Evolutionary conservation across 1,284 basidiomycete genomes (phyloP).

Genomic region (Athelia psychrophila): DNA sequence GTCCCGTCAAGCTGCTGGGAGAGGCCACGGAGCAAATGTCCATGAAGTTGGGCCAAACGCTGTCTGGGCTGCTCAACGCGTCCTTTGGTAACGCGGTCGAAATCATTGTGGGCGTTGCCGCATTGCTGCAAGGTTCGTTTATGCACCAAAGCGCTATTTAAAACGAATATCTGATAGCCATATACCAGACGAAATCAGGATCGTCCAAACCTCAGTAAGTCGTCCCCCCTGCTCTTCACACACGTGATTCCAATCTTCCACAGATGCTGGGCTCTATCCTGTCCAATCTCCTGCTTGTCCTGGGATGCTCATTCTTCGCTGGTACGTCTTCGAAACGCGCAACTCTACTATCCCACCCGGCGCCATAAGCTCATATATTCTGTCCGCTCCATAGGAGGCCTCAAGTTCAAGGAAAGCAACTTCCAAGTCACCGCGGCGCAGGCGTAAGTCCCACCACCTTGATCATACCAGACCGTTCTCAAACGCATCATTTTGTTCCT

Average conservation of each 20-base stretch:
- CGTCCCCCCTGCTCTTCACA: not conserved
- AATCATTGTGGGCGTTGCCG: slow-evolving; percentile 87
- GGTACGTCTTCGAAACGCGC: slow-evolving; percentile 33
- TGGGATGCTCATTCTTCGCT: slow-evolving; percentile 87
- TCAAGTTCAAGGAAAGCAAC: slow-evolving; percentile 61
- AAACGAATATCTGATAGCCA: slow-evolving; percentile 1
- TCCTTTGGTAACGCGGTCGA: slow-evolving; percentile 82
- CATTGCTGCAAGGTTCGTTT: slow-evolving; percentile 71
- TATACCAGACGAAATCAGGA: slow-evolving; percentile 71
- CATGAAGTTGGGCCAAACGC: slow-evolving; percentile 73
- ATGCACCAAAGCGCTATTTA: not conserved
- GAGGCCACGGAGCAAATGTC: slow-evolving; percentile 89
- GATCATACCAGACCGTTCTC: slow-evolving; percentile 8
- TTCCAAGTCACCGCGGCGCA: slow-evolving; percentile 87
- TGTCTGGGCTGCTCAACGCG: slow-evolving; percentile 86
- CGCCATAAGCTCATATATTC: no score
- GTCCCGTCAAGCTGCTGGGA: slow-evolving; percentile 62
- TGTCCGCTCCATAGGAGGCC: slow-evolving; percentile 65
- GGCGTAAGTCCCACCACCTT: slow-evolving; percentile 50
- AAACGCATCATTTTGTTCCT: slow-evolving; percentile 1
- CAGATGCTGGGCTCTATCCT: slow-evolving; percentile 83
- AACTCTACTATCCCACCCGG: no score
- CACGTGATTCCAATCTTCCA: not conserved
- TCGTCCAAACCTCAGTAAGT: slow-evolving; percentile 83
- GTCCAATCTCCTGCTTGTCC: slow-evolving; percentile 86